Conservation (phyloP, 768 basidiomycete genomes). For the Mycena indigotica region DNA sequence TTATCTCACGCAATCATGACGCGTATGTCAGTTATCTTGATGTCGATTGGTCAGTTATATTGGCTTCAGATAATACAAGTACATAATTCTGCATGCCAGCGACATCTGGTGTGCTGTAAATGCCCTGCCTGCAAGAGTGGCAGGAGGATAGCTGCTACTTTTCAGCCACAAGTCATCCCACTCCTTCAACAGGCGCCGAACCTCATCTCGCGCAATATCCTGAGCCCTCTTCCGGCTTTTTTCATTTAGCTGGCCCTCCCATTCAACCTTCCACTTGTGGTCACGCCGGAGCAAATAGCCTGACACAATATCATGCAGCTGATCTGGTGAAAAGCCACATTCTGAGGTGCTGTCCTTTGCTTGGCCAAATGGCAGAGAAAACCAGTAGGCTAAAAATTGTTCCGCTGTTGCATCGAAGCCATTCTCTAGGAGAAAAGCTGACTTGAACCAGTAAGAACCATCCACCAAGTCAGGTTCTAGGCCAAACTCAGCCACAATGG, state of each 20-base stretch:
- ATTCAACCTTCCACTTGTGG: background rate
- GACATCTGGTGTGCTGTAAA: no score
- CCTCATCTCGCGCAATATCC: background rate
- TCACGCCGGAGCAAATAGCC: background rate
- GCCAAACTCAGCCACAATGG: background rate
- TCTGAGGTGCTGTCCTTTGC: no score
- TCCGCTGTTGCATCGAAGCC: background rate
- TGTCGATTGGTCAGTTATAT: no score
- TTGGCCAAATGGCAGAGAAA: no score
- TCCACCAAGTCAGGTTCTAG: background rate
- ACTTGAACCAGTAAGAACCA: background rate
- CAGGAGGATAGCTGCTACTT: background rate
- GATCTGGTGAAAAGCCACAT: no score
- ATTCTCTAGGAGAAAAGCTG: background rate
- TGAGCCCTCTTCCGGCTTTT: no score
- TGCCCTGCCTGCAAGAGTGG: background rate
- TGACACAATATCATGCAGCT: background rate
- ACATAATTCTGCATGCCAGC: background rate
- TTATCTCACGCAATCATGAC: no score
- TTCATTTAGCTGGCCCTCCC: background rate
- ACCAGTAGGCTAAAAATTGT: no score
- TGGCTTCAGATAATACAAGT: background rate
- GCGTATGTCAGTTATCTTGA: no score
- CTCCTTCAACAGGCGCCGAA: background rate
- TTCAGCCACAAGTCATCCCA: background rate